These are phyloP conservation scores for Aspergillus sp. DNA, from an alignment of 2,329 filamentous ascomycete species.

Conservation along the genomic window DNA sequence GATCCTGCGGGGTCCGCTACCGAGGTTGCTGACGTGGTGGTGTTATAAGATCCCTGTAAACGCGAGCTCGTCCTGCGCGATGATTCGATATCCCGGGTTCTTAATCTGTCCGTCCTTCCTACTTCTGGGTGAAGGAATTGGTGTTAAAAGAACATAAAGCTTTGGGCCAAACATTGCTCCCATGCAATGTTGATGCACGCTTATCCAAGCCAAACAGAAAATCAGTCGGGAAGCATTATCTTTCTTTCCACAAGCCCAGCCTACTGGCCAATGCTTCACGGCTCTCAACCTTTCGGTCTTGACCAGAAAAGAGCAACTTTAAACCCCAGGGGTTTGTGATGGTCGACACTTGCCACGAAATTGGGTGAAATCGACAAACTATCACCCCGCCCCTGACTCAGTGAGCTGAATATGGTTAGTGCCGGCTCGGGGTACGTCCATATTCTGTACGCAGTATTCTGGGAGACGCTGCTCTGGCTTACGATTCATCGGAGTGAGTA, in stretches of 20 bases:
- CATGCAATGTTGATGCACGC: background rate
- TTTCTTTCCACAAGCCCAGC: too few relatives aligned
- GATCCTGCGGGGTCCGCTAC: background rate
- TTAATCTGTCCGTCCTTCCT: background rate
- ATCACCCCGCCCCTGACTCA: background rate
- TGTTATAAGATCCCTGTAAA: background rate
- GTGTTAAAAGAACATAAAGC: background rate
- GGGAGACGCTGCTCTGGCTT: too few relatives aligned
- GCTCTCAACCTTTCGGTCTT: too few relatives aligned
- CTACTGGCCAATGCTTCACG: too few relatives aligned
- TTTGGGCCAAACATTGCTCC: background rate
- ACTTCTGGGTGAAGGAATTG: background rate
- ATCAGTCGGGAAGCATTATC: too few relatives aligned
- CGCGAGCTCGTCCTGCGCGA: background rate
- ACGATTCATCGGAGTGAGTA: too few relatives aligned
- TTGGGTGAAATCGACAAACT: background rate
- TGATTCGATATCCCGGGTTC: background rate
- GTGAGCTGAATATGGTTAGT: background rate
- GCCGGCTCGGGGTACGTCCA: background rate
- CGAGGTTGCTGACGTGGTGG: conserved; percentile 2
- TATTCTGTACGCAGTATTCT: too few relatives aligned
- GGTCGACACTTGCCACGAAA: too few relatives aligned
- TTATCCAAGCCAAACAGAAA: background rate
- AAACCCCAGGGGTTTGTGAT: too few relatives aligned
- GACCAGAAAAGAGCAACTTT: too few relatives aligned